phyloP scores from a whole-genome alignment of 192 early-diverging fungal species.

The Backusella sp. region DNA sequence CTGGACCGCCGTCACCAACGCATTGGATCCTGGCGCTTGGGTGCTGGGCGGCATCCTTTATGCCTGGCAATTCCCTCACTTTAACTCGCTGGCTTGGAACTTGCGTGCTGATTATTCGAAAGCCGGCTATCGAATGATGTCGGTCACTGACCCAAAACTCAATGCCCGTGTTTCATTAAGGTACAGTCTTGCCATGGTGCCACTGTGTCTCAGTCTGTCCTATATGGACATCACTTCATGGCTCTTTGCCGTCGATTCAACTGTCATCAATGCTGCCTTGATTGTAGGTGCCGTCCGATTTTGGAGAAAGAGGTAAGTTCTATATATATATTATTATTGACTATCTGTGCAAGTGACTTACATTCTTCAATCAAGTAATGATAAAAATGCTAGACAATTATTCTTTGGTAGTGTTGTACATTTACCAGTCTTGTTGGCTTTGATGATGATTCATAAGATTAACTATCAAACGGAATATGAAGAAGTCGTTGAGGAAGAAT shows the following conservation, averaged over 20 bases:
- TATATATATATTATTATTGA: no score
- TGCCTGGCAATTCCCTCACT: conserved; percentile 99
- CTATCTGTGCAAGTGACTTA: not conserved
- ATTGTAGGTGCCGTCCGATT: conserved; percentile 70
- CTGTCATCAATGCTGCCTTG: conserved; percentile 76
- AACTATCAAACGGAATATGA: conserved; percentile 2
- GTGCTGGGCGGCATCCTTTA: conserved; percentile 81
- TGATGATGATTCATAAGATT: conserved; percentile 88
- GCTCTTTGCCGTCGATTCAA: conserved; percentile 77
- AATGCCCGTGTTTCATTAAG: conserved; percentile 87
- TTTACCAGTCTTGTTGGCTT: conserved; percentile 78
- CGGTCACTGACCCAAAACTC: conserved; percentile 80
- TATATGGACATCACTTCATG: conserved; percentile 72
- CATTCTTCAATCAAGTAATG: conserved; percentile 42
- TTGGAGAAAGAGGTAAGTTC: conserved; percentile 56
- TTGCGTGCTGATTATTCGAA: conserved; percentile 93
- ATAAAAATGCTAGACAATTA: conserved; percentile 80
- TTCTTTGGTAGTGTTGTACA: conserved; percentile 93
- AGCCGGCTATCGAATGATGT: conserved; percentile 97
- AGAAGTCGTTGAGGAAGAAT: conserved; percentile 23
- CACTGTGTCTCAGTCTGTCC: conserved; percentile 57
- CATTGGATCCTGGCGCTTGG: conserved; percentile 73
- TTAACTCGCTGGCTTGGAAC: conserved; percentile 92
- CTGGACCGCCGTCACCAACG: conserved; percentile 86
- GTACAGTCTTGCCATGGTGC: conserved; percentile 75